Evolutionary conservation across 352 stramenopile genomes (phyloP).

Genomic region (Pythium apleroticum): DNA sequence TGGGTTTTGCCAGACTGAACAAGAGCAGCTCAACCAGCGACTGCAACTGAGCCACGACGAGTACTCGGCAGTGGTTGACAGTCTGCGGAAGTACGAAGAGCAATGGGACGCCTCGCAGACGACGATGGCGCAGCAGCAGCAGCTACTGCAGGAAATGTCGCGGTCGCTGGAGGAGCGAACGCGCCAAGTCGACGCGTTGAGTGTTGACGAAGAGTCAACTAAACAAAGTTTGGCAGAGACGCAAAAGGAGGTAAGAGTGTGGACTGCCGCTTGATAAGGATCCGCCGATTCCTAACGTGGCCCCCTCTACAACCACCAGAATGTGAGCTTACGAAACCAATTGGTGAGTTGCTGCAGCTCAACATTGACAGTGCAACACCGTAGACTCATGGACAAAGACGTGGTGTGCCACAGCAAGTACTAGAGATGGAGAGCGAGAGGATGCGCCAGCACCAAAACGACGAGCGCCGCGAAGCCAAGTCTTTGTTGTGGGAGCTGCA

Average conservation of each 20-base stretch:
- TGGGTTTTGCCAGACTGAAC: constrained; percentile 11
- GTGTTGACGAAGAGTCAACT: background rate
- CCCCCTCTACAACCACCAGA: constrained; percentile 5
- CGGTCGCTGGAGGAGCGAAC: constrained; percentile 18
- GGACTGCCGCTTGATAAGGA: background rate
- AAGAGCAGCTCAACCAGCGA: constrained; percentile 9
- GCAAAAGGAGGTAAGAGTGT: constrained; percentile 11
- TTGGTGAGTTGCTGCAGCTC: constrained; percentile 11
- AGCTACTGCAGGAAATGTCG: constrained; percentile 44
- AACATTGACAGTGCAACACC: background rate
- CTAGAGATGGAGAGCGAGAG: constrained; percentile 33
- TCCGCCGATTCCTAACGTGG: too few relatives aligned
- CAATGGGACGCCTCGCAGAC: constrained; percentile 36
- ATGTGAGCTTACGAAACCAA: constrained; percentile 6
- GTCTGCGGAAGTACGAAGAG: constrained; percentile 40
- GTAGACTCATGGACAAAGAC: background rate
- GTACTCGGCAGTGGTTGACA: constrained; percentile 15
- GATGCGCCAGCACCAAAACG: constrained; percentile 36
- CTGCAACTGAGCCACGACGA: constrained; percentile 3
- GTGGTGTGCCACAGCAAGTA: constrained; percentile 26
- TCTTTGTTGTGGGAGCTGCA: constrained; percentile 33
- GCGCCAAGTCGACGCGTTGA: constrained; percentile 5
- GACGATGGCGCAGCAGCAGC: constrained; percentile 38
- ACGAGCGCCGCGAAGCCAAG: constrained; percentile 37
- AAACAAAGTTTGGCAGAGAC: background rate